Evolutionary conservation across 2,329 filamentous ascomycete species (phyloP).

Genomic region (Botrytis medusae): DNA sequence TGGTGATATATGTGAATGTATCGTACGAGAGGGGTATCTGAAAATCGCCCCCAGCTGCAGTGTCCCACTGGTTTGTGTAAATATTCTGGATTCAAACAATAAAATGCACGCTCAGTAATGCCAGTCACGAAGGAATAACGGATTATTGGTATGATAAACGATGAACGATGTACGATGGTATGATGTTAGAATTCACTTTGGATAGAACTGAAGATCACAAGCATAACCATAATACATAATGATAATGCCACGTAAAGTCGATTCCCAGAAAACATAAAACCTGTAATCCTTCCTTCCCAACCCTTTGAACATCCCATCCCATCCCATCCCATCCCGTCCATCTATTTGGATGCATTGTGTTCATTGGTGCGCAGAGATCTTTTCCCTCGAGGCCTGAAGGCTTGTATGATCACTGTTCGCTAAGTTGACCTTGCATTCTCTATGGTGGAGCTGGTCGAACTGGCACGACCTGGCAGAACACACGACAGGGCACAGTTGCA

Average conservation of each 20-base stretch:
- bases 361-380: conserved; percentile 4
- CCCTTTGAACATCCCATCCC: neutral
- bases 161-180: neutral
- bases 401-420: neutral
- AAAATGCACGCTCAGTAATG: neutral
- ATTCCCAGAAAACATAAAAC: neutral
- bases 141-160: neutral
- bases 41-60: neutral
- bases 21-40: conserved; percentile 8
- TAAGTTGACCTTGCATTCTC: neutral
- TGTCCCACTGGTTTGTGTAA: neutral
- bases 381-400: neutral
- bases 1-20: neutral
- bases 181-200: neutral
- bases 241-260: conserved; percentile 14
- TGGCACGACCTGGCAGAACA: neutral
- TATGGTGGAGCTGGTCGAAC: neutral
- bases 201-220: neutral
- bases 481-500: neutral
- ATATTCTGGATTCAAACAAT: neutral
- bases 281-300: neutral
- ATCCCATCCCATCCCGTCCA: neutral
- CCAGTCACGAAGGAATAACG: neutral
- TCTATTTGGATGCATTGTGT: neutral
- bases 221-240: neutral